Base-by-base conservation (phyloP, 805 yeast genomes). In the Ogataea nakhonphanomensis region DNA sequence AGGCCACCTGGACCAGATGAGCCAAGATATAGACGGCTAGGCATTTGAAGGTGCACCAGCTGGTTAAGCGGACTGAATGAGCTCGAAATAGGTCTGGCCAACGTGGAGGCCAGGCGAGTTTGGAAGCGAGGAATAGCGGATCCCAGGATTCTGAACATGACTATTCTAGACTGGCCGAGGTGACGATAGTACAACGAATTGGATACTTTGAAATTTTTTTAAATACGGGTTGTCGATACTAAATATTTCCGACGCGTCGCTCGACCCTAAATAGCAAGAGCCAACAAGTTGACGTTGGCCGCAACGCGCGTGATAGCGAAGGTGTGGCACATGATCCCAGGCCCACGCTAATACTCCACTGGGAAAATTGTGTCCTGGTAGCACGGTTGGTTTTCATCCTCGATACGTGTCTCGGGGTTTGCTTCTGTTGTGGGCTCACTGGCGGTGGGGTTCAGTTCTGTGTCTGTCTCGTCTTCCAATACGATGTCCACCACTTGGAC, bases 401-500 rank as follows among this genome's bases (percentile, higher is more conserved):
- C 20, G 20, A 17, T 5, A 17, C 12, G 35, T 23, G 2, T 10
- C 6, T 13, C 39, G 43, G 26, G 43, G 26, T 37, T 43, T 22
- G 20, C 6, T 17, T 42, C n/a, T 23, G 14, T 12, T 20, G 17
- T 12, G 30, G 9, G 30, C 17, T 11, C 21, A n/a, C 9, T 35
- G 23, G 9, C 25, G 30, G 33, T 20, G 36, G 13, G 34, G 39
- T 11, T 41, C 17, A 10, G 39, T 25, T 32, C 30, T 41, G 35
- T n/a, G 21, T 33, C 39, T n/a, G 27, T 35, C 7, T 46, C 50
- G 21, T 42, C 45, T 9, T 49, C 55, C 9, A 54, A 46, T 3
- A 50, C 32, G n/a, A 55, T 53, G 32, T 56, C 59, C 14, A 57
- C 50, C 25, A 54, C 60, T 28, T 55, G 52, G 9, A 54, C 55